Conservation (phyloP, 352 stramenopile species). For the Globisporangium mamillatum region DNA sequence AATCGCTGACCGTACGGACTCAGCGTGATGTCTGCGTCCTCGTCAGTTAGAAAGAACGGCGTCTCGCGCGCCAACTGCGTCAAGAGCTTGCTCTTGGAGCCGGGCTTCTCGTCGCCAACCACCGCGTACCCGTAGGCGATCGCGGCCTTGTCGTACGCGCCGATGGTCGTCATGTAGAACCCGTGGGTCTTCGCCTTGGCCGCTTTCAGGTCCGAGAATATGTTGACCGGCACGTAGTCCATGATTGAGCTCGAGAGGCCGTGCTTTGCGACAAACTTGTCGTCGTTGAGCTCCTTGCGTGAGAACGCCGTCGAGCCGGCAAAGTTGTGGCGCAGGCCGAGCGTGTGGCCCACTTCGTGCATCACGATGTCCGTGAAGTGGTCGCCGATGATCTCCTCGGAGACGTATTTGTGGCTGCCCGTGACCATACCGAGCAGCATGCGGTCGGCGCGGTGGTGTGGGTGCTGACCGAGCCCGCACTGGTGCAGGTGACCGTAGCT, state of each 20-base stretch:
- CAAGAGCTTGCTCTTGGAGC: conserved; percentile 38
- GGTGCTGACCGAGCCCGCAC: conserved; percentile 41
- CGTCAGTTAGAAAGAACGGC: conserved; percentile 67
- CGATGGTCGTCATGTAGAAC: conserved; percentile 73
- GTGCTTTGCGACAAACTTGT: conserved; percentile 42
- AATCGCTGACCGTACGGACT: conserved; percentile 58
- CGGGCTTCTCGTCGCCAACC: conserved; percentile 41
- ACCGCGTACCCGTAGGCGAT: conserved; percentile 85
- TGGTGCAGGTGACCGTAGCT: conserved; percentile 21
- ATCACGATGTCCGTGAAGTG: conserved; percentile 81
- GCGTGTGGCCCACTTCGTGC: conserved; percentile 88
- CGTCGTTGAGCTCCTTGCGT: conserved; percentile 51
- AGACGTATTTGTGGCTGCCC: conserved; percentile 30
- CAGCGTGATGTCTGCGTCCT: conserved; percentile 33
- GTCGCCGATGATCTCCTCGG: conserved; percentile 54
- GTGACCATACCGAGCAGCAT: conserved; percentile 35
- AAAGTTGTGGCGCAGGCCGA: conserved; percentile 88
- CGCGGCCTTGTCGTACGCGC: conserved; percentile 73
- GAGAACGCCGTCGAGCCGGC: conserved; percentile 51
- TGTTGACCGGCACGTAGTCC: conserved; percentile 85
- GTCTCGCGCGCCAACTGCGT: conserved; percentile 36
- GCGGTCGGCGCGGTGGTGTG: conserved; percentile 41
- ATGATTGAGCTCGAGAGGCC: conserved; percentile 75
- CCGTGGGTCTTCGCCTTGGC: conserved; percentile 32
- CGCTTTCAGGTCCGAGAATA: conserved; percentile 65